Evolutionary conservation across 177 flowering plant genomes (phyloP).

Genomic region (Vitis hybrid): DNA sequence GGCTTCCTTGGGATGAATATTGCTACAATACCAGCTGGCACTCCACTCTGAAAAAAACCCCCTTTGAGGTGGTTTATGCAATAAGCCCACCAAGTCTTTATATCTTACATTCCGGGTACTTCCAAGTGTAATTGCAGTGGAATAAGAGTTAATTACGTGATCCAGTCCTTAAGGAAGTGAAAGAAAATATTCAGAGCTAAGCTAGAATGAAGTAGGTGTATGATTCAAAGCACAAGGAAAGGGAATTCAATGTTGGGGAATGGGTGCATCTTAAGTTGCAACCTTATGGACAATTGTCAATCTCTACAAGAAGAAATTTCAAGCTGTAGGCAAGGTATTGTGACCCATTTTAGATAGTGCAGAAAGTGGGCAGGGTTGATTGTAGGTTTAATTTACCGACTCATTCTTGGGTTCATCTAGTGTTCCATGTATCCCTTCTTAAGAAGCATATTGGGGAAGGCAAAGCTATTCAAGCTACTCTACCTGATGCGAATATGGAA

Average conservation of each 20-base stretch:
- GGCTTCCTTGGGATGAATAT: neutral
- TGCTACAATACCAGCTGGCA: slow-evolving; percentile 4
- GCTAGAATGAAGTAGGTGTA: neutral
- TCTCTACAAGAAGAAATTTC: neutral
- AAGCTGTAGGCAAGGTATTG: slow-evolving; percentile 1
- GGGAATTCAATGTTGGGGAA: neutral
- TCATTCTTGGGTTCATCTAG: neutral
- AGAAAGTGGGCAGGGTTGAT: neutral
- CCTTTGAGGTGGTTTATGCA: neutral
- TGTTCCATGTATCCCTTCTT: slow-evolving; percentile 9
- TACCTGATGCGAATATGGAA: neutral
- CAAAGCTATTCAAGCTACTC: neutral
- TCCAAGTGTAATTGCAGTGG: too few species aligned
- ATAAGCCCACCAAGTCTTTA: neutral
- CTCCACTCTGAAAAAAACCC: neutral
- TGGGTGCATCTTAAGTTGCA: slow-evolving; percentile 8
- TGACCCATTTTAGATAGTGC: neutral
- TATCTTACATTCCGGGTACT: neutral
- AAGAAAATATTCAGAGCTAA: neutral
- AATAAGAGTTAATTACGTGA: too few species aligned
- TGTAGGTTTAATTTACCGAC: neutral
- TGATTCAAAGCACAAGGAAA: neutral
- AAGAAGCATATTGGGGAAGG: neutral
- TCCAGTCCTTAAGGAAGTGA: neutral
- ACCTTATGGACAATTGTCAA: neutral